phyloP scores from a whole-genome alignment of 805 yeast species.

The Metschnikowia continentalis region DNA sequence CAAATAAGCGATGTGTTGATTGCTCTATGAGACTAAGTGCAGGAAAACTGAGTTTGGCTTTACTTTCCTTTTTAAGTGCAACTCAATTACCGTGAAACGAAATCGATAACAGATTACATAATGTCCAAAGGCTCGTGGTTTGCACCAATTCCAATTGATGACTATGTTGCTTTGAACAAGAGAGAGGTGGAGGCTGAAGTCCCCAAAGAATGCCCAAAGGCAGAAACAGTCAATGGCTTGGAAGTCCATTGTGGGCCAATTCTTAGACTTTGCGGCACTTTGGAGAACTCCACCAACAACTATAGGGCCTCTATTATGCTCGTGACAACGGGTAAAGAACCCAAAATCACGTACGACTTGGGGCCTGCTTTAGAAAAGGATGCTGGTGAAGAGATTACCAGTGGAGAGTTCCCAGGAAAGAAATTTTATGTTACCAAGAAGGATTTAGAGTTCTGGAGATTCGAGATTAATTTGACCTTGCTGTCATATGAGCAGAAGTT shows the following conservation, averaged over 20 bases:
- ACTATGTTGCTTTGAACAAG: conserved; percentile 26
- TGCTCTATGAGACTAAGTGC: neutral
- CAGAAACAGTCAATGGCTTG: conserved; percentile 26
- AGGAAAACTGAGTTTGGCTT: neutral
- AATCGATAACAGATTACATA: neutral
- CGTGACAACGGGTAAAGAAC: conserved; percentile 48
- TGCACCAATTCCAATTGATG: conserved; percentile 26
- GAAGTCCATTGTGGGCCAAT: conserved; percentile 74
- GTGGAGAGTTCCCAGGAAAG: conserved; percentile 47
- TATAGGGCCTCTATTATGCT: conserved; percentile 71
- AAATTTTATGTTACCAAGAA: conserved; percentile 40
- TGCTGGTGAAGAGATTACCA: conserved; percentile 4
- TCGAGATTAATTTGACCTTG: conserved; percentile 49
- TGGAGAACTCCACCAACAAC: conserved; percentile 42
- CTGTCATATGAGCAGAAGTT: conserved; percentile 53
- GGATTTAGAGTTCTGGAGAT: conserved; percentile 64
- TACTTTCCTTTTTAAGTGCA: neutral
- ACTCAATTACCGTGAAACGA: neutral
- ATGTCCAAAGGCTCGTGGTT: conserved; percentile 17
- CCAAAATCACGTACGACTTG: conserved; percentile 29
- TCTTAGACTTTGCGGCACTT: conserved; percentile 60
- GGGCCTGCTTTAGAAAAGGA: conserved; percentile 29
- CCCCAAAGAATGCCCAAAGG: conserved; percentile 29
- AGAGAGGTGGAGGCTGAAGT: conserved; percentile 18
- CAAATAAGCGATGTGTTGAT: neutral